These are phyloP conservation scores for Neurospora sp. DNA, from an alignment of 495 filamentous ascomycete genomes.

Conservation along the genomic window DNA sequence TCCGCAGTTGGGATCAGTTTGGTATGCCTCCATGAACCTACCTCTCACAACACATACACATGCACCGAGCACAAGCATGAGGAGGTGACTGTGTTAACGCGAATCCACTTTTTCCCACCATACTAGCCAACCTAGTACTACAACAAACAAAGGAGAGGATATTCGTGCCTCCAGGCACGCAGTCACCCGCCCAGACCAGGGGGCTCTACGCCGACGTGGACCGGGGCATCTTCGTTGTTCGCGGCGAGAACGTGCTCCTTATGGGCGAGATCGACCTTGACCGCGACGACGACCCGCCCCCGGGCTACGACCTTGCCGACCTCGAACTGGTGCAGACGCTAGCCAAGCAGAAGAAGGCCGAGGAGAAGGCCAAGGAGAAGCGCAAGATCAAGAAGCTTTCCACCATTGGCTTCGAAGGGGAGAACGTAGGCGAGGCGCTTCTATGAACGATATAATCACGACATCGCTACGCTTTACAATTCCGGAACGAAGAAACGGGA, in stretches of 20 bases:
- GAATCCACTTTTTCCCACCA: not conserved
- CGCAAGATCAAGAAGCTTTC: conserved; percentile 55
- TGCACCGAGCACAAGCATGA: not conserved
- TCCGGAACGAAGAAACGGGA: not conserved
- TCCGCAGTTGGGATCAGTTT: conserved; percentile 97
- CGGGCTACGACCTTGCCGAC: conserved; percentile 55
- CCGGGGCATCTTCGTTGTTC: conserved; percentile 76
- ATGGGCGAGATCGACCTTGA: conserved; percentile 94
- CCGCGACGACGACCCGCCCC: conserved; percentile 79
- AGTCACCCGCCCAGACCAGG: conserved; percentile 13
- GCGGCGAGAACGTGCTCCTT: conserved; percentile 87
- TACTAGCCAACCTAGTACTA: conserved; percentile 79
- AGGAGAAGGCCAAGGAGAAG: conserved; percentile 65
- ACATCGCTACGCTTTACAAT: not conserved
- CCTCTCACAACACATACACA: not conserved
- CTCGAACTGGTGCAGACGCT: conserved; percentile 60
- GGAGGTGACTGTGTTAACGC: conserved; percentile 4
- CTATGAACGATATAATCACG: conserved; percentile 36
- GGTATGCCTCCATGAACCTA: conserved; percentile 43
- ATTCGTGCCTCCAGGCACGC: conserved; percentile 43
- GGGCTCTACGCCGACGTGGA: conserved; percentile 66
- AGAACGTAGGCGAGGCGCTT: conserved; percentile 66
- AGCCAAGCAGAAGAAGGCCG: conserved; percentile 55
- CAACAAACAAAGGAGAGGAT: conserved; percentile 84
- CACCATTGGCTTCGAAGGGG: conserved; percentile 76